Evolutionary conservation across 805 yeast species (phyloP).

Genomic region (Wickerhamomyces chaumierensis): DNA sequence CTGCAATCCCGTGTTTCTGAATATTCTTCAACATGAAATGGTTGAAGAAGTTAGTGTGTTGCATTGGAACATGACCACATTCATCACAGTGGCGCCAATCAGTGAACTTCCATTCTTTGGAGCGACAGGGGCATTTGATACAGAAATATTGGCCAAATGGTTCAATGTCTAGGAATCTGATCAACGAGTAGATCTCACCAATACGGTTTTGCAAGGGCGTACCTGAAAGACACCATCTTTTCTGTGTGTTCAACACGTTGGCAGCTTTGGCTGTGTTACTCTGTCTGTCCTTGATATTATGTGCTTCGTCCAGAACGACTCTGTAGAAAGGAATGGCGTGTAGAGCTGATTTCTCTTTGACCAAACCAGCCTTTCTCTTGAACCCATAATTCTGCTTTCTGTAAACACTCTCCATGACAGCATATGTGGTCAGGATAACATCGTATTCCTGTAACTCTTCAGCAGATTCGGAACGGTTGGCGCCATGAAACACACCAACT

Average conservation of each 20-base stretch:
- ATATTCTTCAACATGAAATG: slow-evolving; percentile 93
- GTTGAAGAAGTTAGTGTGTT: slow-evolving; percentile 90
- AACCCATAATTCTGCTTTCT: slow-evolving; percentile 81
- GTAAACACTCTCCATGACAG: slow-evolving; percentile 80
- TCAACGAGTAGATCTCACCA: slow-evolving; percentile 90
- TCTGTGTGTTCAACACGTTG: slow-evolving; percentile 54
- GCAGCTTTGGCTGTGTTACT: slow-evolving; percentile 93
- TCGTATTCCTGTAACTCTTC: slow-evolving; percentile 54
- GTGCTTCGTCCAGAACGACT: slow-evolving; percentile 92
- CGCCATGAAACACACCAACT: slow-evolving; percentile 77
- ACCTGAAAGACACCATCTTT: slow-evolving; percentile 89
- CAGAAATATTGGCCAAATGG: slow-evolving; percentile 90
- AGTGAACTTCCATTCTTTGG: slow-evolving; percentile 75
- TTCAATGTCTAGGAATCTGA: slow-evolving; percentile 69
- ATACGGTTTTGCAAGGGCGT: slow-evolving; percentile 94
- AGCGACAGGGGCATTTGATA: slow-evolving; percentile 81
- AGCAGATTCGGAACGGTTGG: slow-evolving; percentile 46
- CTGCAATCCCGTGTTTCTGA: slow-evolving; percentile 72
- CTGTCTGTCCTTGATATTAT: slow-evolving; percentile 90
- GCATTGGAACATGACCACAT: slow-evolving; percentile 91
- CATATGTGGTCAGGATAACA: slow-evolving; percentile 83
- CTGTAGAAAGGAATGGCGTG: slow-evolving; percentile 73
- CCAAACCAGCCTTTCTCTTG: slow-evolving; percentile 54
- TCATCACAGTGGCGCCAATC: slow-evolving; percentile 74
- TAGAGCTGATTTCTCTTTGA: slow-evolving; percentile 64